A percentile compares a stretch with the other conserved stretches of the same genome.
Evolutionary conservation across 371 early-diverging fungal species (phyloP).

Genomic region (Mortierella sp.): DNA sequence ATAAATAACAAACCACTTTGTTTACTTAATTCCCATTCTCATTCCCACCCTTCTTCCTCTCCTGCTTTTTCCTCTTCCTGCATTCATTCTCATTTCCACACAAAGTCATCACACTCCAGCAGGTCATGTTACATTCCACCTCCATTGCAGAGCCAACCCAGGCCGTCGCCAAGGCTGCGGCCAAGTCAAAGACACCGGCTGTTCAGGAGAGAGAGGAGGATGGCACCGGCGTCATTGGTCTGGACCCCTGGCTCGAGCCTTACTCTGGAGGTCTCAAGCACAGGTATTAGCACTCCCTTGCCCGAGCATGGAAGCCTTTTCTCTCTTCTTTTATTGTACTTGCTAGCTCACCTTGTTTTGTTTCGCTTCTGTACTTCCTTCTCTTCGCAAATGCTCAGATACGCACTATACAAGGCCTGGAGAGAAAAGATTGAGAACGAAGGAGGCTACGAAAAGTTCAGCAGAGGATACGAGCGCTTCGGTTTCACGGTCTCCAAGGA

Average conservation of each 20-base stretch:
- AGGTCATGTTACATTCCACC: neutral
- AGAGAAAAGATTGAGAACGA: constrained; percentile 75
- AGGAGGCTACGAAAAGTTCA: constrained; percentile 87
- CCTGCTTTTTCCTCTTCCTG: neutral
- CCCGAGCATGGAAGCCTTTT: neutral
- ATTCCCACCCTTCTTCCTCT: neutral
- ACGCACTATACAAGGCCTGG: constrained; percentile 72
- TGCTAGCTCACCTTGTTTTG: neutral
- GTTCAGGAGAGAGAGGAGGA: constrained; percentile 53
- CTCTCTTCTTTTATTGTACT: neutral
- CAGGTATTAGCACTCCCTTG: constrained; percentile 60
- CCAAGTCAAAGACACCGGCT: neutral
- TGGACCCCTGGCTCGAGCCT: constrained; percentile 83
- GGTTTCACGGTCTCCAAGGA: constrained; percentile 78
- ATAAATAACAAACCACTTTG: constrained; percentile 14
- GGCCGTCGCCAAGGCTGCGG: neutral
- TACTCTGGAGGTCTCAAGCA: constrained; percentile 68
- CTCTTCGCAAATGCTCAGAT: constrained; percentile 47
- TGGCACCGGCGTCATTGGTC: constrained; percentile 72
- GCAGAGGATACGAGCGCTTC: constrained; percentile 82
- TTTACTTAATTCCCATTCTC: neutral
- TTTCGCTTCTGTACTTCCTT: neutral
- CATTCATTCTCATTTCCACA: neutral
- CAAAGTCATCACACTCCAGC: constrained; percentile 1
- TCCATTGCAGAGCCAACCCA: constrained; percentile 15